A percentile compares a stretch with the other conserved stretches of the same genome.
phyloP scores from a whole-genome alignment of 176 grass and related monocot genomes.

The Ampelocalamus luodianensis region DNA sequence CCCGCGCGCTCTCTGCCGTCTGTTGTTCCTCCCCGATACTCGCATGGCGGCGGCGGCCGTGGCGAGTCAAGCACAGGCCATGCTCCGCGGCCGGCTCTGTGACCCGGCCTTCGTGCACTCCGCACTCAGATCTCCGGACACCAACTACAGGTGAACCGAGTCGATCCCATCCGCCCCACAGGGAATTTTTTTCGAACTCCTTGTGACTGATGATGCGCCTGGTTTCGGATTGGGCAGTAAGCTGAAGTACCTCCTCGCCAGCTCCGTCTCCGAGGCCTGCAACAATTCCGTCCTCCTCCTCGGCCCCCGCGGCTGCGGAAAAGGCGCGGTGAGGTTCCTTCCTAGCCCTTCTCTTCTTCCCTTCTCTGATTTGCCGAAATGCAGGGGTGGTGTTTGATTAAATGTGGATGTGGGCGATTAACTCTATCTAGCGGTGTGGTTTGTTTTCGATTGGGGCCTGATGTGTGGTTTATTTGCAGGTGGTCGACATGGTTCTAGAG shows the following conservation, averaged over 20 bases:
- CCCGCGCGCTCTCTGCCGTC: slow-evolving; percentile 20
- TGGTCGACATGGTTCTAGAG: slow-evolving; percentile 83
- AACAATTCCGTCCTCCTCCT: slow-evolving; percentile 84
- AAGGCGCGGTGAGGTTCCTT: slow-evolving; percentile 59
- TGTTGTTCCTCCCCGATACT: not conserved
- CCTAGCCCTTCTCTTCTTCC: not conserved
- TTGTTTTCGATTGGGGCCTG: not conserved
- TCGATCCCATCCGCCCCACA: not conserved
- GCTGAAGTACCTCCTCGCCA: slow-evolving; percentile 75
- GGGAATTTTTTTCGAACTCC: not conserved
- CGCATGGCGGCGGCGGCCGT: slow-evolving; percentile 44
- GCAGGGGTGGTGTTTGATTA: slow-evolving; percentile 8
- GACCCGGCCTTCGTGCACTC: slow-evolving; percentile 64
- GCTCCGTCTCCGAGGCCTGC: slow-evolving; percentile 76
- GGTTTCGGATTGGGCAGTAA: slow-evolving; percentile 52
- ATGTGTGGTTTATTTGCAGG: slow-evolving; percentile 45
- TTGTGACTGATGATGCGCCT: not conserved
- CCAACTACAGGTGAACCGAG: slow-evolving; percentile 70
- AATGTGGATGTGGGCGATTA: not conserved
- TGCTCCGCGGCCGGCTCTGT: slow-evolving; percentile 66
- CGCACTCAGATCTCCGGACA: slow-evolving; percentile 59
- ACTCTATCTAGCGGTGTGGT: no score
- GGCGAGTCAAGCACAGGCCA: slow-evolving; percentile 53
- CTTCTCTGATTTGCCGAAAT: not conserved
- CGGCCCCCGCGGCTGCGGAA: slow-evolving; percentile 71